phyloP scores from a whole-genome alignment of 2,329 filamentous ascomycete genomes.

The Exophiala viscosa region DNA sequence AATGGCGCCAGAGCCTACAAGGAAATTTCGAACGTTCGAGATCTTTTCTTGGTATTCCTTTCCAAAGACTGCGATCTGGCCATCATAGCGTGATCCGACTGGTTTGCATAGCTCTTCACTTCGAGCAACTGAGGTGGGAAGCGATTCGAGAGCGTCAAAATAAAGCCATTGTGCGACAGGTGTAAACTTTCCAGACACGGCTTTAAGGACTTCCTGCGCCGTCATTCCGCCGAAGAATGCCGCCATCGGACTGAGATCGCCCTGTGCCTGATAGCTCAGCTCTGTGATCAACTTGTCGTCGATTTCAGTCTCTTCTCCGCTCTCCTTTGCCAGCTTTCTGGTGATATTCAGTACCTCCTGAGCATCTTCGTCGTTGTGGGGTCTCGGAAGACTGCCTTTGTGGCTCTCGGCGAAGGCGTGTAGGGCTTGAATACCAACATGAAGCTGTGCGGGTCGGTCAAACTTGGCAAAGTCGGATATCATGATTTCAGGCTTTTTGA shows the following conservation, averaged over 20 bases:
- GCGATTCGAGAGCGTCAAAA: conserved; percentile 94
- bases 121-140: conserved; percentile 70
- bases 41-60: conserved; percentile 92
- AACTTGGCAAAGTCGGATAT: conserved; percentile 98
- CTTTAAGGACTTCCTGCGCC: conserved; percentile 93
- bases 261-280: conserved; percentile 87
- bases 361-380: conserved; percentile 82
- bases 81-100: conserved; percentile 81
- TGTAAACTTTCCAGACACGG: conserved; percentile 94
- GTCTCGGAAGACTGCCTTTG: conserved; percentile 67
- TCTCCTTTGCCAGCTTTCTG: conserved; percentile 63
- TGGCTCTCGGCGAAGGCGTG: conserved; percentile 77
- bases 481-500: conserved; percentile 84
- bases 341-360: conserved; percentile 71
- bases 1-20: conserved; percentile 94
- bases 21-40: conserved; percentile 82
- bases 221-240: conserved; percentile 92
- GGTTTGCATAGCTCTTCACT: conserved; percentile 88
- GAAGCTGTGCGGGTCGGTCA: conserved; percentile 86
- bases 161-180: conserved; percentile 96
- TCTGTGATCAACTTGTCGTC: conserved; percentile 92
- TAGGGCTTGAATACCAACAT: conserved; percentile 87
- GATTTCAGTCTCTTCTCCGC: conserved; percentile 72
- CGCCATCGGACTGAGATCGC: conserved; percentile 86
- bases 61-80: conserved; percentile 94